phyloP scores from a whole-genome alignment of 352 stramenopile species.

The Saprolegnia diclina region DNA sequence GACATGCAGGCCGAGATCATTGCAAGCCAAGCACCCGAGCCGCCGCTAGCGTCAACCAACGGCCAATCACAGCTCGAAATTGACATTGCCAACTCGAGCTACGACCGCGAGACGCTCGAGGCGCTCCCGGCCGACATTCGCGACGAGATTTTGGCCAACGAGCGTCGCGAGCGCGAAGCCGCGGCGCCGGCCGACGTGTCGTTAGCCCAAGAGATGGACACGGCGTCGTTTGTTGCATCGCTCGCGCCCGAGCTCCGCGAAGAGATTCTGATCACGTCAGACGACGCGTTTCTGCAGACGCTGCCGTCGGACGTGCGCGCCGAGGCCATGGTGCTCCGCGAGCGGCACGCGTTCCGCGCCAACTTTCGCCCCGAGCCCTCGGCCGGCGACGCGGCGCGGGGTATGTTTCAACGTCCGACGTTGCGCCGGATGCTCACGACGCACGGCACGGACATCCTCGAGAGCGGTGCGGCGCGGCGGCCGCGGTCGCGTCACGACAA shows the following conservation, averaged over 20 bases:
- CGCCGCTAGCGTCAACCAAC: slow-evolving; percentile 35
- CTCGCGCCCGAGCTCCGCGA: slow-evolving; percentile 91
- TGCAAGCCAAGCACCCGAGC: slow-evolving; percentile 54
- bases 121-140: slow-evolving; percentile 96
- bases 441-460: slow-evolving; percentile 47
- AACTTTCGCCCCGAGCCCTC: slow-evolving; percentile 33
- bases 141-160: slow-evolving; percentile 94
- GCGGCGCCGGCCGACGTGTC: slow-evolving; percentile 87
- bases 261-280: slow-evolving; percentile 95
- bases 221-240: slow-evolving; percentile 96
- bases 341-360: slow-evolving; percentile 77
- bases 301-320: slow-evolving; percentile 91
- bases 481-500: slow-evolving; percentile 30
- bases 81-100: slow-evolving; percentile 84
- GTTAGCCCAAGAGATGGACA: slow-evolving; percentile 97
- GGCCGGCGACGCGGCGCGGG: slow-evolving; percentile 28
- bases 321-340: slow-evolving; percentile 93
- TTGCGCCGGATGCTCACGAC: slow-evolving; percentile 77
- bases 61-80: slow-evolving; percentile 74
- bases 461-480: slow-evolving; percentile 10
- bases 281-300: slow-evolving; percentile 93
- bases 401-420: slow-evolving; percentile 57
- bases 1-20: slow-evolving; percentile 97
- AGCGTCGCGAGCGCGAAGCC: slow-evolving; percentile 88
- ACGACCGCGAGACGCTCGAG: slow-evolving; percentile 93